These are phyloP conservation scores for Alternaria arborescens DNA, from an alignment of 2,329 filamentous ascomycete species.

Conservation along the genomic window DNA sequence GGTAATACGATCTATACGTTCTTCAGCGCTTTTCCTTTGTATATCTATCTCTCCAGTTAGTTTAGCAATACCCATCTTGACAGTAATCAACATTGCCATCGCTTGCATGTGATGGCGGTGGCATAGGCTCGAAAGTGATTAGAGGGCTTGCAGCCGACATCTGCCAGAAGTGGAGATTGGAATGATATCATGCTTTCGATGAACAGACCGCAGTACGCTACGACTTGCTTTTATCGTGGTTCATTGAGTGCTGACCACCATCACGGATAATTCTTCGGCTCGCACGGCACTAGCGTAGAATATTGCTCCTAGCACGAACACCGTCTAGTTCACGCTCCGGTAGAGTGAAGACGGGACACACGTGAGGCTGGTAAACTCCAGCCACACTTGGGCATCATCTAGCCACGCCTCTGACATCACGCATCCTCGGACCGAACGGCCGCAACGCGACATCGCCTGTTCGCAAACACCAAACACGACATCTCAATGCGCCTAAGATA, in stretches of 20 bases:
- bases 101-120: not conserved
- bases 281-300: not conserved
- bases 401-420: constrained; percentile 18
- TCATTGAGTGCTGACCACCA: not conserved
- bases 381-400: constrained; percentile 7
- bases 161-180: not conserved
- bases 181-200: not conserved
- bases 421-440: constrained; percentile 12
- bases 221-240: not conserved
- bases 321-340: not conserved
- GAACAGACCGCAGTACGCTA: not conserved
- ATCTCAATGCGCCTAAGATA: constrained; percentile 26
- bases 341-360: not conserved
- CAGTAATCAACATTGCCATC: not conserved
- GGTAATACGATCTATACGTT: not conserved
- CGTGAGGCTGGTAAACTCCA: constrained; percentile 5
- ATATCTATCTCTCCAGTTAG: not conserved
- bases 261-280: not conserved
- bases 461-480: constrained; percentile 5
- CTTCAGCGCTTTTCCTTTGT: constrained; percentile 3
- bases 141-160: not conserved
- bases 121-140: not conserved
- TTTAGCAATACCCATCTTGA: not conserved
- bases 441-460: constrained; percentile 13
- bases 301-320: not conserved